phyloP scores from a whole-genome alignment of 164 flowering plant genomes.

The Vitis rupestris region DNA sequence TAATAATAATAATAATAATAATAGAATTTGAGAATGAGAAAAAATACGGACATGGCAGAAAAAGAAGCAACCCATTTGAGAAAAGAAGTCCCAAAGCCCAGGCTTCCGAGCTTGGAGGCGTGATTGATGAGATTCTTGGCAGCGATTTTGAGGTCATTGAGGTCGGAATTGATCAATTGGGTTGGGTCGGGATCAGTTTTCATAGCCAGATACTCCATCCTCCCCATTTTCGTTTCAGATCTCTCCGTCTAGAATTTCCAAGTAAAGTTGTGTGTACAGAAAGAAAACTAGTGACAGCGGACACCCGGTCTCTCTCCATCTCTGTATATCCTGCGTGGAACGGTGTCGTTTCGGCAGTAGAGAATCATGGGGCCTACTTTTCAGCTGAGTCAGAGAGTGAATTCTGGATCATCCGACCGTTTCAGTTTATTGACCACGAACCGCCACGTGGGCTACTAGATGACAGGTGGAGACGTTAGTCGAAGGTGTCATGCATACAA shows the following conservation, averaged over 20 bases:
- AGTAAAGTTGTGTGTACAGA: neutral
- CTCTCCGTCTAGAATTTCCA: neutral
- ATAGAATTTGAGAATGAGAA: neutral
- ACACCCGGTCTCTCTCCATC: neutral
- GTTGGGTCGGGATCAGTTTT: conserved; percentile 34
- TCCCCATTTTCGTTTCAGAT: conserved; percentile 38
- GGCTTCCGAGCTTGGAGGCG: conserved; percentile 45
- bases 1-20: too few relatives aligned
- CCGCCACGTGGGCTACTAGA: too few relatives aligned
- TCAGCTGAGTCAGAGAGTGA: neutral
- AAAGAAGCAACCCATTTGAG: conserved; percentile 76
- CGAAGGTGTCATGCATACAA: too few relatives aligned
- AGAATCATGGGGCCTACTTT: neutral
- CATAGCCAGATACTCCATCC: conserved; percentile 49
- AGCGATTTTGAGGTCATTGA: conserved; percentile 51
- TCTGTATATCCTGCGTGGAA: neutral
- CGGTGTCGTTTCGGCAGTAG: neutral
- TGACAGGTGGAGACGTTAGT: too few relatives aligned
- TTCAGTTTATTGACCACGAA: too few relatives aligned
- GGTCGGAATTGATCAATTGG: conserved; percentile 41
- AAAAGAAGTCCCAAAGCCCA: conserved; percentile 56
- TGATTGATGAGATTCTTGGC: conserved; percentile 46
- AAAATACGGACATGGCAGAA: conserved; percentile 53
- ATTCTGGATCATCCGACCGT: neutral
- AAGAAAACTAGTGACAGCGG: neutral